A percentile compares a stretch with the other conserved stretches of the same genome.
Evolutionary conservation across 2,329 filamentous ascomycete genomes (phyloP).

Genomic region (Amauroascus verrucosus): DNA sequence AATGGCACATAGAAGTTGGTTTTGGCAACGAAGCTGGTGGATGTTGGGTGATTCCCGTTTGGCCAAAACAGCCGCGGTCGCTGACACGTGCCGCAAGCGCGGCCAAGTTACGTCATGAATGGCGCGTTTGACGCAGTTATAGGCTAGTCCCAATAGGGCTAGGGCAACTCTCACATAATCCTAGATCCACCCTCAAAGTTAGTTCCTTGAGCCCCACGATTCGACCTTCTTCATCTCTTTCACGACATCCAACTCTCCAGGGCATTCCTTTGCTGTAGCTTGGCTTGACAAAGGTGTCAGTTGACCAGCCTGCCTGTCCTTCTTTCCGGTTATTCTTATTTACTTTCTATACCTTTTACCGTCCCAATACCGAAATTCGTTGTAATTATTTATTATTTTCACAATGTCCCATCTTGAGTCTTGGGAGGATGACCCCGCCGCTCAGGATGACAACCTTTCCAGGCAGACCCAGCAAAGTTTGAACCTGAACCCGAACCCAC

Average conservation of each 20-base stretch:
- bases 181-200: neutral
- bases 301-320: neutral
- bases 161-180: neutral
- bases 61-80: neutral
- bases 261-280: neutral
- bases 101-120: constrained; percentile 1
- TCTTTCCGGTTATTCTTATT: neutral
- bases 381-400: constrained; percentile 12
- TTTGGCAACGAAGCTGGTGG: too few species aligned
- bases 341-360: too few species aligned
- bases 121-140: neutral
- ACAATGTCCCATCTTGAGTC: constrained; percentile 84
- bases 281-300: neutral
- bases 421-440: constrained; percentile 80
- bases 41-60: neutral
- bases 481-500: constrained; percentile 62
- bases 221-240: neutral
- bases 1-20: too few species aligned
- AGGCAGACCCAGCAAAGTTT: constrained; percentile 66
- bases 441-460: constrained; percentile 65
- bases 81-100: constrained; percentile 1
- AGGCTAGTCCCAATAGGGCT: neutral
- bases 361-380: too few species aligned
- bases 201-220: constrained; percentile 10
- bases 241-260: neutral